Percentiles rank a stretch among this genome's conserved stretches.
These are phyloP conservation scores for Chlorella sp. DNA, from an alignment of 139 green algal genomes.

Conservation along the genomic window DNA sequence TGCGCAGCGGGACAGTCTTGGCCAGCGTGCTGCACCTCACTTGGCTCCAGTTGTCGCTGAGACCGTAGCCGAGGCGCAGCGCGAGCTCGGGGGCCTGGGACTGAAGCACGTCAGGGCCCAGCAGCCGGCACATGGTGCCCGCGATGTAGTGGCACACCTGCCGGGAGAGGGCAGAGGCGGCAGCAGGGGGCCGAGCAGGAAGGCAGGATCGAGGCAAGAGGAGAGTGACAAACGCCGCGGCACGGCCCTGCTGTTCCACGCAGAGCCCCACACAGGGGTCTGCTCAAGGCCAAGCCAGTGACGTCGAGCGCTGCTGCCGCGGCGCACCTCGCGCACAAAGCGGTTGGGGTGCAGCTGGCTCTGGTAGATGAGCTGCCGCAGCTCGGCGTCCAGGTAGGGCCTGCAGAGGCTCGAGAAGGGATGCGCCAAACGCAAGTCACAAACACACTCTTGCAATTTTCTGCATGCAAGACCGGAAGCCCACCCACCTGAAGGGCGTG, in stretches of 20 bases:
- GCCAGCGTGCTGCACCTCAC: constrained; percentile 38
- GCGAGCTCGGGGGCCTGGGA: constrained; percentile 21
- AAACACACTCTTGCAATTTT: too few species aligned
- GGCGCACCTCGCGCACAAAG: constrained; percentile 87
- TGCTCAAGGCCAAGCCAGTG: too few species aligned
- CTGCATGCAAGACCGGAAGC: too few species aligned
- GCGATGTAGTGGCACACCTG: constrained; percentile 55
- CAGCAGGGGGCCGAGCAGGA: too few species aligned
- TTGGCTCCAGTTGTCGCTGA: constrained; percentile 95
- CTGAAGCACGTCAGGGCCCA: too few species aligned
- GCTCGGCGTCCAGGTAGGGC: constrained; percentile 26
- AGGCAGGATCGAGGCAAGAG: neutral
- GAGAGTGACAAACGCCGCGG: neutral
- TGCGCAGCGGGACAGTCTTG: too few species aligned
- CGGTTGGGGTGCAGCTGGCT: constrained; percentile 83
- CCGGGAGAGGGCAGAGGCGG: neutral
- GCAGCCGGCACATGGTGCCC: constrained; percentile 55
- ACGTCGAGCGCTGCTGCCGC: too few species aligned
- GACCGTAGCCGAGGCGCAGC: constrained; percentile 60
- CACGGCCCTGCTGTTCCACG: too few species aligned
- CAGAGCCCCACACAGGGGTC: too few species aligned
- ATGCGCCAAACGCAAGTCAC: too few species aligned
- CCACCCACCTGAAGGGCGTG: constrained; percentile 45
- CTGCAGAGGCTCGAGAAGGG: too few species aligned
- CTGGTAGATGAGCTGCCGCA: constrained; percentile 44